Conservation (phyloP, 805 yeast genomes). For the Starmerella scarabaei region DNA sequence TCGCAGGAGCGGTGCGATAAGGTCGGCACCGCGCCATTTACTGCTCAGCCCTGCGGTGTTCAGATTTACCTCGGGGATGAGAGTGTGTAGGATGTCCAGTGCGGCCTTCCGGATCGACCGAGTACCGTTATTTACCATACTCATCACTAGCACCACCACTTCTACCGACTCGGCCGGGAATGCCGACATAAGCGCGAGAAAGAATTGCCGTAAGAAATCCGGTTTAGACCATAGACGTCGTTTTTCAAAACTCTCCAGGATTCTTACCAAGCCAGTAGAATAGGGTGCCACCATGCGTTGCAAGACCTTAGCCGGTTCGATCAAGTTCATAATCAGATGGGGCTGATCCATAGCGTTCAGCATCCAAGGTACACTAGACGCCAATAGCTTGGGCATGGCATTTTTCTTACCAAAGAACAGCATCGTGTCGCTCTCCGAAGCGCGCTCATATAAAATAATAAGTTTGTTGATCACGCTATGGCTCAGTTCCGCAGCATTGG, state of each 20-base stretch:
- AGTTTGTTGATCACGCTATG: constrained; percentile 60
- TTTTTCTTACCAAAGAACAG: constrained; percentile 64
- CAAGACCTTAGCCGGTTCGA: constrained; percentile 35
- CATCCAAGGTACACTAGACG: constrained; percentile 74
- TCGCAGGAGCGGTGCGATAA: constrained; percentile 79
- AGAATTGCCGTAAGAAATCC: constrained; percentile 74
- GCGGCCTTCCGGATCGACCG: constrained; percentile 74
- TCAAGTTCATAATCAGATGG: constrained; percentile 38
- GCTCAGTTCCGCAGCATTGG: constrained; percentile 66
- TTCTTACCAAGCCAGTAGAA: constrained; percentile 42
- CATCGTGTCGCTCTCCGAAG: constrained; percentile 37
- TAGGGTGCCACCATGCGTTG: constrained; percentile 34
- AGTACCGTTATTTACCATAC: constrained; percentile 62
- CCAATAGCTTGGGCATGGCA: constrained; percentile 55
- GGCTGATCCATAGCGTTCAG: constrained; percentile 61
- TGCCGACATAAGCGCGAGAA: constrained; percentile 51
- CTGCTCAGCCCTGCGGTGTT: constrained; percentile 61
- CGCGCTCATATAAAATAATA: constrained; percentile 32
- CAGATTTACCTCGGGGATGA: constrained; percentile 68
- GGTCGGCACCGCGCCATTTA: constrained; percentile 77
- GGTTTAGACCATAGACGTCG: constrained; percentile 76
- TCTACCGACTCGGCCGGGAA: constrained; percentile 67
- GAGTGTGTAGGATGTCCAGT: constrained; percentile 55
- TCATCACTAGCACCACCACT: constrained; percentile 59
- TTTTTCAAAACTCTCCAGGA: constrained; percentile 63